Conservation (phyloP, 2,329 filamentous ascomycete species). For the Claviceps sp. region DNA sequence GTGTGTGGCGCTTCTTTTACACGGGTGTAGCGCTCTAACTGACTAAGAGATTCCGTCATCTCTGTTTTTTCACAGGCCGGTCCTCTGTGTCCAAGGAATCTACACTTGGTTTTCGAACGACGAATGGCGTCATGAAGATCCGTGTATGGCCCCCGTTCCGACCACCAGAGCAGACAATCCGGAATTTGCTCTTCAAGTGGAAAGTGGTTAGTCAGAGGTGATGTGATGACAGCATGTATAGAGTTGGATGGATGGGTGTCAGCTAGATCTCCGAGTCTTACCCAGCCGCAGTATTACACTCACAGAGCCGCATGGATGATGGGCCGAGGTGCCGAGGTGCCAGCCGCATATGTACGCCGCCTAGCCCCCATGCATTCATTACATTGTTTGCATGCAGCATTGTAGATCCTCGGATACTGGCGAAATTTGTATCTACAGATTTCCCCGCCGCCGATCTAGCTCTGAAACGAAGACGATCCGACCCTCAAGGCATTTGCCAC, state of each 20-base stretch:
- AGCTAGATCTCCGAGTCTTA: not conserved
- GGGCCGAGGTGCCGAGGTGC: no score
- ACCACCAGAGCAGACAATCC: not conserved
- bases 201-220: not conserved
- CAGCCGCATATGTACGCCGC: no score
- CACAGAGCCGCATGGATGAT: no score
- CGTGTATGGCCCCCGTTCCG: not conserved
- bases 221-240: no score
- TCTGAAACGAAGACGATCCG: no score
- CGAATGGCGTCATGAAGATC: not conserved
- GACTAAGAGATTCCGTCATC: not conserved
- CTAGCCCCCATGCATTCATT: no score
- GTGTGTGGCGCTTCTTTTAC: conserved; percentile 1
- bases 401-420: no score
- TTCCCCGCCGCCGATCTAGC: no score
- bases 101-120: conserved; percentile 2
- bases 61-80: conserved; percentile 5
- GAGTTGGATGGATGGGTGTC: not conserved
- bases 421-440: no score
- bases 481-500: no score
- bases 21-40: not conserved
- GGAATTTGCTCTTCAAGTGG: not conserved
- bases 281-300: no score
- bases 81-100: conserved; percentile 7
- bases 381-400: no score